A percentile compares a stretch with the other conserved stretches of the same genome.
Evolutionary conservation across 768 basidiomycete genomes (phyloP).

Genomic region (Boletus rubroflammeus): DNA sequence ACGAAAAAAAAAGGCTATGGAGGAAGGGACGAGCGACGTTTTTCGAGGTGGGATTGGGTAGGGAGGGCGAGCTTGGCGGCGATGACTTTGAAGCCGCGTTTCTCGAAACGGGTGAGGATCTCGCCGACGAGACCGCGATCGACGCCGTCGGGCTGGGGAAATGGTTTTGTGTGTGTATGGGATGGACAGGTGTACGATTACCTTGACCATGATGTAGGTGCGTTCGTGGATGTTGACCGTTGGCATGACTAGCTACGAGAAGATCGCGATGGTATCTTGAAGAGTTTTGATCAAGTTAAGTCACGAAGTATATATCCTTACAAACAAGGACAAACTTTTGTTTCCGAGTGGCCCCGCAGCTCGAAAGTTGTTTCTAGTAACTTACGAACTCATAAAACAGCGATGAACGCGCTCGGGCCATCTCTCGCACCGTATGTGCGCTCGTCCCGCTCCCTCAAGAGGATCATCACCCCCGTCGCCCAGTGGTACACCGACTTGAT

Average conservation of each 20-base stretch:
- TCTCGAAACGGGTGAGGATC: conserved; percentile 95
- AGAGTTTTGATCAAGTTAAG: too few species aligned
- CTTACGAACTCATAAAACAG: neutral
- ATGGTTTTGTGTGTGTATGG: too few species aligned
- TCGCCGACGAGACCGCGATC: conserved; percentile 93
- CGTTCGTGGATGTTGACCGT: conserved; percentile 53
- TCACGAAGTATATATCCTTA: too few species aligned
- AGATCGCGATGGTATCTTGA: conserved; percentile 26
- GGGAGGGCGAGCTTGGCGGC: conserved; percentile 90
- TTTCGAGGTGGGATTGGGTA: conserved; percentile 81
- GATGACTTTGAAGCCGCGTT: conserved; percentile 95
- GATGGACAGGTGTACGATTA: conserved; percentile 28
- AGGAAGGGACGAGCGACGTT: conserved; percentile 47
- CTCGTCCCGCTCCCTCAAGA: conserved; percentile 62
- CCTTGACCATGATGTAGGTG: conserved; percentile 99
- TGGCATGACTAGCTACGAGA: conserved; percentile 32
- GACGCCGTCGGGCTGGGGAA: conserved; percentile 90
- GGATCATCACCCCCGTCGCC: conserved; percentile 72
- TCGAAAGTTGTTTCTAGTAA: too few species aligned
- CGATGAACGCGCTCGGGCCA: conserved; percentile 52
- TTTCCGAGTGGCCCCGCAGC: conserved; percentile 19
- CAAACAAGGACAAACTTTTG: conserved; percentile 45
- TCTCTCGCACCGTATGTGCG: conserved; percentile 77
- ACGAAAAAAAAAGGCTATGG: neutral
- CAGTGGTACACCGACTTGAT: conserved; percentile 76